Evolutionary conservation across 805 yeast genomes (phyloP), one percentile per base, ranked within the genome.

Genomic region (Pichia deserticola): DNA sequence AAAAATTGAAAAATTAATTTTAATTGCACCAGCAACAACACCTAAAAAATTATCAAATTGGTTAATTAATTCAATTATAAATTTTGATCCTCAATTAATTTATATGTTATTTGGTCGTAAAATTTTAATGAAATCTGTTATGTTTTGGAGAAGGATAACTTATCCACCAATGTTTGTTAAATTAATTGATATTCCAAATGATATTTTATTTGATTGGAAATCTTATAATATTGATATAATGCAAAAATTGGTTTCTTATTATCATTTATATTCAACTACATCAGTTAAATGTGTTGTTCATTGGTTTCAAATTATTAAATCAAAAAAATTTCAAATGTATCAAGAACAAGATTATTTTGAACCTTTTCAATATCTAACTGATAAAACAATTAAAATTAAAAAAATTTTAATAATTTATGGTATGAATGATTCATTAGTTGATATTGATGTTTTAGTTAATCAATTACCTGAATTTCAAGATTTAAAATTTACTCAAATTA

Each of bases 261-360:
- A 88, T 15, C 97, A 93, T 64, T 71, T 92, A 48, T 92, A 90
- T 68, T 86, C 96, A 2, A 85, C 95, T 27, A 89, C 98, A 0
- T 81, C 90, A 2, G 98, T 90, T 29, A 92, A 90, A 65, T 79
- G 86, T 9, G 89, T 89, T 42, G 97, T 89, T n/a, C 97, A 89
- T 66, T 89, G 97, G 97, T 88, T 89, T 60, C 96, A 89, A 67
- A 90, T 92, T 47, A 86, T 92, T 53, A 74, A 84, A 47, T 74
- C 85, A 7, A 79, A 78, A 42, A 75, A 78, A 44, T 90, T 92
- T 65, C 96, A 90, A 65, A 85, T 93, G 96, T 92, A 81, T 66
- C 93, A 86, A 60, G 96, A 88, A 54, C 54, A 77, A 70, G 51
- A 75, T 65, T 46, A 80, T 63, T 70, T 92, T 84, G 50, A 81